Evolutionary conservation across 2,329 filamentous ascomycete species (phyloP), one percentile per base, ranked within the genome.

Genomic region (Lizonia empirigonia): DNA sequence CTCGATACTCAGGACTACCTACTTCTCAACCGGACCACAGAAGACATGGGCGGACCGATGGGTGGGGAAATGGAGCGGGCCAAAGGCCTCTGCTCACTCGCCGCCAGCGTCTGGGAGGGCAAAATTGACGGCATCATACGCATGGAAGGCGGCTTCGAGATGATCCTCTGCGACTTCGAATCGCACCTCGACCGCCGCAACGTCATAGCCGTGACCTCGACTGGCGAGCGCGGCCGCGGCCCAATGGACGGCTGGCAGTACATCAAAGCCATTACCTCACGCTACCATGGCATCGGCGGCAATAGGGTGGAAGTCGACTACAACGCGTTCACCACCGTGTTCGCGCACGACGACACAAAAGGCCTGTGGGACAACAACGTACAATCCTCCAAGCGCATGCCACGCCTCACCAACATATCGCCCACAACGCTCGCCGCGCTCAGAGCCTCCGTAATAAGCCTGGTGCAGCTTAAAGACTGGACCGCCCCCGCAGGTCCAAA

Each of bases 101-200:
- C 81, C 0, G 8, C 69, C 35, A 51, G 69, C 61, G 45, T 83
- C 68, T 85, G 82, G 82, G 8, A 77, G 10, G 67, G 67, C 23
- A 72, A 73, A 12, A 74, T 88, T n/a, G 83, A 89, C 60, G 85
- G 85, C 0, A 76, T 89, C 18, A 70, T 90, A 2, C 80, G 87
- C 9, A 86, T 86, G 79, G 87, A 90, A 63, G 79, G 80, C 15
- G 87, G 87, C 0, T 89, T 89, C 58, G 87, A 90, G 68, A 77
- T 88, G 44, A 86, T 90, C 40, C 75, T 87, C 16, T 90, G 87
- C 66, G 75, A 85, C 44, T 90, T 90, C 55, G 69, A 68, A 26
- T 63, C 72, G 10, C 64, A 76, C 56, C 58, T 80, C 1, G 30
- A 55, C 26, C 44, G 54, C 4, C 37, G 29, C 7, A 56, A 61